Evolutionary conservation across 495 filamentous ascomycete species (phyloP), one percentile per base, ranked within the genome.

Genomic region (Aspergillus bridgeri): DNA sequence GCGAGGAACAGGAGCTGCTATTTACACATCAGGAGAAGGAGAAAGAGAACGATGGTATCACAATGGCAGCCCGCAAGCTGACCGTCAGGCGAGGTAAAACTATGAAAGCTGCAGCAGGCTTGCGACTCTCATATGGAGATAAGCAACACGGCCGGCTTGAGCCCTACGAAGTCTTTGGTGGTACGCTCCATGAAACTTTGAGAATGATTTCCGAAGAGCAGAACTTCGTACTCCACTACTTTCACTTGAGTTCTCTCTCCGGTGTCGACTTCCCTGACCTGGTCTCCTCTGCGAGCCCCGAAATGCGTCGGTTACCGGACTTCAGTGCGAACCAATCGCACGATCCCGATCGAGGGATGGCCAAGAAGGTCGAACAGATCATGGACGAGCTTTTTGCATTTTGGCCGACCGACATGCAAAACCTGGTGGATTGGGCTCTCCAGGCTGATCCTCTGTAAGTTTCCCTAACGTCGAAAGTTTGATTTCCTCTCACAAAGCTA

Each of bases 141-240:
- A 91, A 87, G 71, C 79, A 86, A 53, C 81, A 84, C 59, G 86
- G 88, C 42, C 83, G 83, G 58, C 77, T 89, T 21, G 80, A 89
- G 42, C 82, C 89, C 0, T 91, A 83, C 58, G 93, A 96, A 74
- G 87, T 86, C n/a, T 96, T 96, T 72, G 79, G 85, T 2, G 88
- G 88, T 33, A 82, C 86, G 17, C 75, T 97, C 45, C 85, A 89
- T 49, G 90, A 96, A 69, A 83, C 89, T 54, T 71, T 90, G 47
- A 86, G 84, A 20, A 81, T 94, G 57, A 84, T 96, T 42, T 86
- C 88, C 49, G 89, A 89, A 59, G 93, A 98, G 74, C 93, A 98
- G 69, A 96, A 96, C 65, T 98, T 97, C 64, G 76, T 96, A 24
- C 85, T 95, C 21, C 89, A 94, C 54, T 94, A 96, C 72, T 98